Evolutionary conservation across 176 grass and related monocot genomes (phyloP), one percentile per base, ranked within the genome.

Genomic region (Secale cereale): DNA sequence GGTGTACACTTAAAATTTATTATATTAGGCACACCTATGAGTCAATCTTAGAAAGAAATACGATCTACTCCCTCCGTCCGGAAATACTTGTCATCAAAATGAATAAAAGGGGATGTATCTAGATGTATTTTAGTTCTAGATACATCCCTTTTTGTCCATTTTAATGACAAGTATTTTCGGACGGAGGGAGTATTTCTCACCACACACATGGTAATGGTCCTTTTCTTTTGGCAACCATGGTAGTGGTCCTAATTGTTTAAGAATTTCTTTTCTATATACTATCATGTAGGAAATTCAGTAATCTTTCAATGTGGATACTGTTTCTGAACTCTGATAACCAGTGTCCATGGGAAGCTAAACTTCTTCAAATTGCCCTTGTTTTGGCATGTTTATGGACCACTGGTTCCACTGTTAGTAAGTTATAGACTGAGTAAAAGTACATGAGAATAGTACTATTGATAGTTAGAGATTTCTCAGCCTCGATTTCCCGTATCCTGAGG

Each of bases 401-500:
- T 9, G 10, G 57, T 62, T 65, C 3, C 50, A 33, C 7, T 78
- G 22, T 73, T 40, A 68, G 13, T 41, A 33, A 45, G 16, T 43
- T 85, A 7, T 22, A 68, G 30, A 43, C 41, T 54, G 29, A 68
- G 64, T 54, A 69, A 3, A 33, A 52, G 17, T 23, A 36, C 35
- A 59, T 69, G 17, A 26, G 43, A 65, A 59, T 40, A 31, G 3
- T 57, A 76, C 27, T 79, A 37, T 33, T 70, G 25, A 60, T 20
- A 75, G 20, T 32, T 76, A 56, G 56, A 78, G 79, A 79, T 33
- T 86, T 86, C 22, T 25, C 16, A 59, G 30, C 27, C 45, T 81
- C 30, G 67, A 52, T 76, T 36, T 10, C 33, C 50, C 25, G 31
- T 28, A 83, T 80, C 25, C 76, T 31, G 46, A 74, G 81, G 85